A percentile compares a stretch with the other conserved stretches of the same genome.
These are phyloP conservation scores for Coelastrella sp. DNA, from an alignment of 139 green algal species.

Conservation along the genomic window DNA sequence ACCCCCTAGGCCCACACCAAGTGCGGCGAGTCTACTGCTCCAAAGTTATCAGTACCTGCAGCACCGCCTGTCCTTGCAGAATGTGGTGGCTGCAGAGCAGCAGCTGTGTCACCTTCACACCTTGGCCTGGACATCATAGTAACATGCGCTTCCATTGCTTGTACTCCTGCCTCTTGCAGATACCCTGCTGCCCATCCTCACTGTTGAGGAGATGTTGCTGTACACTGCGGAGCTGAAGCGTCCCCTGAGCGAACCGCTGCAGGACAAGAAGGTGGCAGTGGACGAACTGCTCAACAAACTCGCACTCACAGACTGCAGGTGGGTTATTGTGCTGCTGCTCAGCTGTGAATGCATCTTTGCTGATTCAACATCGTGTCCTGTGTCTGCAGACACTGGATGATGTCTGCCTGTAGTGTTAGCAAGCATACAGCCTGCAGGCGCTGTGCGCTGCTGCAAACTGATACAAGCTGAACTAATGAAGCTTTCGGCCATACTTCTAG, in stretches of 20 bases:
- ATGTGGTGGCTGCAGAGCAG: not conserved
- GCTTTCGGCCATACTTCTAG: too few relatives aligned
- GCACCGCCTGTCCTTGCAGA: too few relatives aligned
- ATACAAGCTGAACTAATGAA: not conserved
- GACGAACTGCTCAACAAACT: constrained; percentile 54
- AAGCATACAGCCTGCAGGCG: not conserved
- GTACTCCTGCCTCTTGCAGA: constrained; percentile 36
- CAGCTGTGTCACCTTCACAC: not conserved
- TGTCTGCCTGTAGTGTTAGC: not conserved
- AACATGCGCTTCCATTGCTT: not conserved
- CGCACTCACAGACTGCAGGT: constrained; percentile 34
- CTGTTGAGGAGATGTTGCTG: constrained; percentile 80
- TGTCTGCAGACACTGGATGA: not conserved
- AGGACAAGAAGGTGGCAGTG: constrained; percentile 64
- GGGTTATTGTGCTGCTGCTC: not conserved
- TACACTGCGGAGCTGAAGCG: constrained; percentile 81
- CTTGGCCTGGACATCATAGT: not conserved
- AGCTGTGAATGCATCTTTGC: not conserved
- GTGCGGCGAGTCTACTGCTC: too few relatives aligned
- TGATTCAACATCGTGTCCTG: too few relatives aligned
- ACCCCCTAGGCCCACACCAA: too few relatives aligned
- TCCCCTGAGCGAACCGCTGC: constrained; percentile 48
- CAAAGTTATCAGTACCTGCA: too few relatives aligned
- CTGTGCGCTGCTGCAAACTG: not conserved
- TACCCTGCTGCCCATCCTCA: constrained; percentile 77